Base-by-base conservation (phyloP, 116 monocot genomes). In the Iris pallida region DNA sequence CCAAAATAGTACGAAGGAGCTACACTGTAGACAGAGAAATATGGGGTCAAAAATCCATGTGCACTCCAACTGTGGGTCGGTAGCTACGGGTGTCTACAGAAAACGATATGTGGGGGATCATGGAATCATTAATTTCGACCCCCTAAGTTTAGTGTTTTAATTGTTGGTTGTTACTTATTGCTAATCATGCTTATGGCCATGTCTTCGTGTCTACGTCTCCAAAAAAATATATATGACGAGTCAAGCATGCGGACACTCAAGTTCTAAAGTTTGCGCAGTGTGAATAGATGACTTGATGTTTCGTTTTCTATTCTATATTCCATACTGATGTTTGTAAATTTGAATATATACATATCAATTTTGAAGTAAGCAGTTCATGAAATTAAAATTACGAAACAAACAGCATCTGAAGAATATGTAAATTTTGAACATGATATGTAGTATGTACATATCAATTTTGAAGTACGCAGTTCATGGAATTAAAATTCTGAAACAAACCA, bases 131-230 rank as follows among this genome's bases (percentile, higher is more conserved):
- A 51, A 9, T 51, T 4, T 7, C 4, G 7, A 9, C 7, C 49
- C n/a, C n/a, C 49, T 2, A 9, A 9, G 49, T 51, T 9, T 51
- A 51, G 2, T 51, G 7, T 51, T 13, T 0, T 51, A 9, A 51
- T 9, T 9, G 11, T 51, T 13, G 49, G 0, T 1, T 30, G 41
- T 40, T 64, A 47, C 16, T 46, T 42, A 14, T 64, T 7, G 0
- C 5, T 47, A 45, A 16, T 20, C 4, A 47, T 47, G 64, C 0
- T 8, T 16, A 9, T 30, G 61, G 47, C 15, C 53, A 11, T 67
- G 53, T 54, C 67, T 67, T 67, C 67, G 53, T 41, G 18, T 55
- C 55, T 67, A 67, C 54, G 67, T 42, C 49, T 51, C 18, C 20
- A 42, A 55, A 43, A 42, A 20, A 64, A 13, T 47, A 47, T 45